phyloP scores from a whole-genome alignment of 2,329 filamentous ascomycete species.

The Talaromyces rugulosus region DNA sequence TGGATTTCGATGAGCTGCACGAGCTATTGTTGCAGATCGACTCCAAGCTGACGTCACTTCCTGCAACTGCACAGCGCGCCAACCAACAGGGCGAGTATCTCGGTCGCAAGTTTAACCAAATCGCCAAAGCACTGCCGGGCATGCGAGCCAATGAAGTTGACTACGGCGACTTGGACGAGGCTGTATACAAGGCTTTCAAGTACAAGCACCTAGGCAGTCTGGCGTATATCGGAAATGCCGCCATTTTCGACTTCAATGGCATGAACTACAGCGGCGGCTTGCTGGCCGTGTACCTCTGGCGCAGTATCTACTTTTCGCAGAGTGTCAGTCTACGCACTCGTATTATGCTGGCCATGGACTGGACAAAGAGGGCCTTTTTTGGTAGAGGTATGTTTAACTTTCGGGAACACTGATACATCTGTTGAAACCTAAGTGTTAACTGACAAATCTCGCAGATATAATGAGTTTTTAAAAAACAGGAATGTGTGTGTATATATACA shows the following conservation, averaged over 20 bases:
- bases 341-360: slow-evolving; percentile 91
- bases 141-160: slow-evolving; percentile 74
- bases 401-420: no score
- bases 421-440: background rate
- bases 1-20: slow-evolving; percentile 88
- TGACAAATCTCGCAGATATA: slow-evolving; percentile 38
- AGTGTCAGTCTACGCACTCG: slow-evolving; percentile 90
- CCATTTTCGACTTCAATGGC: slow-evolving; percentile 85
- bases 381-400: slow-evolving; percentile 69
- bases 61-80: slow-evolving; percentile 91
- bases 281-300: slow-evolving; percentile 92
- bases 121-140: slow-evolving; percentile 72
- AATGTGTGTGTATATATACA: background rate
- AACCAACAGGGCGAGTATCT: slow-evolving; percentile 95
- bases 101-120: slow-evolving; percentile 87
- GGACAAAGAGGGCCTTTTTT: slow-evolving; percentile 94
- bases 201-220: slow-evolving; percentile 88
- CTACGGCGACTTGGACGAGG: slow-evolving; percentile 86
- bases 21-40: slow-evolving; percentile 91
- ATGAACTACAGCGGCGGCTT: slow-evolving; percentile 76
- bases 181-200: slow-evolving; percentile 89
- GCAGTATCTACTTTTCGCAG: slow-evolving; percentile 95
- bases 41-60: slow-evolving; percentile 86
- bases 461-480: slow-evolving; percentile 45
- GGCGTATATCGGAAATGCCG: slow-evolving; percentile 94